Percentiles rank a stretch among this genome's conserved stretches.
Conservation (phyloP, 805 yeast species). For the Maudiozyma serrabonitensis region DNA sequence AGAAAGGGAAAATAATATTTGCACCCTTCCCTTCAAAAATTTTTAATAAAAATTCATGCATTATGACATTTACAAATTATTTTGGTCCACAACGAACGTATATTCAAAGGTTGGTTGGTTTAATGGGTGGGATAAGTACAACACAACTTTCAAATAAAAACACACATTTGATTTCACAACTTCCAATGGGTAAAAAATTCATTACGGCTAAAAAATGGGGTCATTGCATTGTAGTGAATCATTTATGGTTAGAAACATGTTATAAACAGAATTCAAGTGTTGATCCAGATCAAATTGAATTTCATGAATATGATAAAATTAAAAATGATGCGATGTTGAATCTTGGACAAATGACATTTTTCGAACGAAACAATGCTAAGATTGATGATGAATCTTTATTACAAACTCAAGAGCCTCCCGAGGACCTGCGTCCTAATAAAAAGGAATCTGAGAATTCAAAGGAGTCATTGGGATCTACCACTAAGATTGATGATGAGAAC, state of each 20-base stretch:
- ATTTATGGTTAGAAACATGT: constrained; percentile 82
- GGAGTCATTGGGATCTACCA: neutral
- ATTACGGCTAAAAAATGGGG: constrained; percentile 66
- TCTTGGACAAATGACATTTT: constrained; percentile 8
- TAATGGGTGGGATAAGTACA: constrained; percentile 72
- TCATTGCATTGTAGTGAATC: constrained; percentile 49
- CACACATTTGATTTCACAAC: constrained; percentile 64
- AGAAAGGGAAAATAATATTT: constrained; percentile 42
- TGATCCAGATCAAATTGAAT: constrained; percentile 1
- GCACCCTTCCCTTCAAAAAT: constrained; percentile 49
- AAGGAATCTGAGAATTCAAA: neutral
- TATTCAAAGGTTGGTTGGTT: constrained; percentile 48
- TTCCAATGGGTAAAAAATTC: constrained; percentile 62
- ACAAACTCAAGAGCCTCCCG: neutral
- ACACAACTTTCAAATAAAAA: constrained; percentile 52
- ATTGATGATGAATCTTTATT: neutral
- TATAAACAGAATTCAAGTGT: constrained; percentile 26
- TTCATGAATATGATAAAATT: constrained; percentile 6
- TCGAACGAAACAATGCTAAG: neutral
- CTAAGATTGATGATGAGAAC: neutral
- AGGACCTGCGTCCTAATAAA: neutral
- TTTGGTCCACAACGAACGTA: constrained; percentile 78
- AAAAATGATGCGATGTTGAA: constrained; percentile 7
- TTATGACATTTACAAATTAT: constrained; percentile 67
- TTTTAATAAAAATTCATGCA: constrained; percentile 42